Conservation (phyloP, 805 yeast species). For the Sporopachydermia quercuum region DNA sequence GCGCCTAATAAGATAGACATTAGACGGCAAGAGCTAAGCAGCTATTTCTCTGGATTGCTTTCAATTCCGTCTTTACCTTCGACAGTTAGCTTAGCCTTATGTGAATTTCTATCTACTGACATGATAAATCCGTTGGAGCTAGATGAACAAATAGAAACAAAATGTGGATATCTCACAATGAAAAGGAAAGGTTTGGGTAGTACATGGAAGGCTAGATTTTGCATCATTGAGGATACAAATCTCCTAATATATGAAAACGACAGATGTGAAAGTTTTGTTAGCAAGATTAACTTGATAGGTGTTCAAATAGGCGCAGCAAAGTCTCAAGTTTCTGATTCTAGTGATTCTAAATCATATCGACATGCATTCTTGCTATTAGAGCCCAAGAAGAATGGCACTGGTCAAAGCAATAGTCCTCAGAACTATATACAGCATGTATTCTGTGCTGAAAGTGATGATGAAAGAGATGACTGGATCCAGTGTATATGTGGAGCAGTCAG, state of each 20-base stretch:
- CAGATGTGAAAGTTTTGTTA: constrained; percentile 39
- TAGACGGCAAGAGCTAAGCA: constrained; percentile 39
- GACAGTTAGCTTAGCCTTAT: constrained; percentile 33
- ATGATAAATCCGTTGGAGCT: constrained; percentile 41
- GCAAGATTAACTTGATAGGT: constrained; percentile 32
- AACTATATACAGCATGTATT: constrained; percentile 39
- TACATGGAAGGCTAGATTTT: constrained; percentile 57
- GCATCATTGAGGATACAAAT: constrained; percentile 44
- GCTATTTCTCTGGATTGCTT: constrained; percentile 43
- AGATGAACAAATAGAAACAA: constrained; percentile 29
- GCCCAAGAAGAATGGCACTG: constrained; percentile 22
- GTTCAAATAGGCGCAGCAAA: constrained; percentile 43
- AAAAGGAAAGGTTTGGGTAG: constrained; percentile 49
- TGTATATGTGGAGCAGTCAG: constrained; percentile 2
- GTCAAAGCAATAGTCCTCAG: not conserved
- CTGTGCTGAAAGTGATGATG: constrained; percentile 68
- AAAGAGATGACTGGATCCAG: constrained; percentile 61
- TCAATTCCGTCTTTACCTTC: constrained; percentile 43
- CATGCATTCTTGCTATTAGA: constrained; percentile 43
- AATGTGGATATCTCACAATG: constrained; percentile 52
- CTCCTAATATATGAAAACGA: constrained; percentile 38
- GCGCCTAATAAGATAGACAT: constrained; percentile 52
- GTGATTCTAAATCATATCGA: constrained; percentile 20
- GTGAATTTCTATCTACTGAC: constrained; percentile 54
- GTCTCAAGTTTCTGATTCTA: constrained; percentile 14